Conservation (phyloP, 2,329 filamentous ascomycete genomes). For the Colletotrichum chrysophilum region DNA sequence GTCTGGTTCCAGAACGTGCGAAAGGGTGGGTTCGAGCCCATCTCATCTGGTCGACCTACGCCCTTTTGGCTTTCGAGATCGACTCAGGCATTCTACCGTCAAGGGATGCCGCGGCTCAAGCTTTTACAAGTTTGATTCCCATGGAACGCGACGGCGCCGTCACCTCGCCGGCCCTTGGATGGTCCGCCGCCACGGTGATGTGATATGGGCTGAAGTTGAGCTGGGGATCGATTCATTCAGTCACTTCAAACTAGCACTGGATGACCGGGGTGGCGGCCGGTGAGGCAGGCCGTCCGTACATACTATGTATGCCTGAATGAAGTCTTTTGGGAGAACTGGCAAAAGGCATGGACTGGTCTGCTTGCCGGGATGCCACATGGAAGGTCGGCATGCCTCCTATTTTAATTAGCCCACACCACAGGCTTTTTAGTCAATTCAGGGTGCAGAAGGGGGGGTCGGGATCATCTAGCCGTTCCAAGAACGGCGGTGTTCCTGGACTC, state of each 20-base stretch:
- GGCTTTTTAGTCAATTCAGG: slow-evolving; percentile 1
- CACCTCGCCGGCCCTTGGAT: background rate
- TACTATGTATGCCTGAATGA: background rate
- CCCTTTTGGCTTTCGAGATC: slow-evolving; percentile 9
- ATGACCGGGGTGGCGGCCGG: background rate
- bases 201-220: background rate
- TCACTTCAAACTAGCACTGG: background rate
- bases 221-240: slow-evolving; percentile 7
- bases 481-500: background rate
- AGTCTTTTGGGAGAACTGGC: background rate
- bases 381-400: background rate
- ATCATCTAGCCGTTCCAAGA: background rate
- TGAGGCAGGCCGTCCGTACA: background rate
- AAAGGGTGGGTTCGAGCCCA: slow-evolving; percentile 13
- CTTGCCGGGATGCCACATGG: slow-evolving; percentile 11
- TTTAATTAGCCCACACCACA: background rate
- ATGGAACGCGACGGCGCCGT: background rate
- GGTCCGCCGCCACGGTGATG: background rate
- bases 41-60: slow-evolving; percentile 2
- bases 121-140: background rate
- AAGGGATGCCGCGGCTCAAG: slow-evolving; percentile 8
- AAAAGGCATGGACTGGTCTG: background rate
- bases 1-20: slow-evolving; percentile 17
- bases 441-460: background rate
- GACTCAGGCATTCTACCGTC: slow-evolving; percentile 11